phyloP scores from a whole-genome alignment of 176 grass and related monocot species.

The Chloris gayana region DNA sequence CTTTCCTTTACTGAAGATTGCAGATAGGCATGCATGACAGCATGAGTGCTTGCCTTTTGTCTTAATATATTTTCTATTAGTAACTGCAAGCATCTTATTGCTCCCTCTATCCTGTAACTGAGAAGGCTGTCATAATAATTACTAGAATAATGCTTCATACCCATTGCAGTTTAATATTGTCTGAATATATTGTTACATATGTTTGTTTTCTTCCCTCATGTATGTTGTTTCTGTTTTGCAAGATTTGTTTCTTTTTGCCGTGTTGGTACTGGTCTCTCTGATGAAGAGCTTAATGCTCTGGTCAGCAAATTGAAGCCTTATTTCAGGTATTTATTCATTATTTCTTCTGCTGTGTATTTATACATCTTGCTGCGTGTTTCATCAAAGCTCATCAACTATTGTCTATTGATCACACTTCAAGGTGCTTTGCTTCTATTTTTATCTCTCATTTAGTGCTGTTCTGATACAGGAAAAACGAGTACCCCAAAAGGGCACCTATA shows the following conservation, averaged over 20 bases:
- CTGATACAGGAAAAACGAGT: conserved; percentile 82
- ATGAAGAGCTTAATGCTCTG: conserved; percentile 78
- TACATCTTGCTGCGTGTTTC: background rate
- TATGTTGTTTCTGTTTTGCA: conserved; percentile 43
- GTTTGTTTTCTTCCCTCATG: conserved; percentile 28
- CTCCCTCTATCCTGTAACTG: background rate
- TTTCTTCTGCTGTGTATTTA: conserved; percentile 32
- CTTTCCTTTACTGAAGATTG: conserved; percentile 22
- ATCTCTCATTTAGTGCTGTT: conserved; percentile 21
- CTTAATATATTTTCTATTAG: background rate
- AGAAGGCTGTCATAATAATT: background rate
- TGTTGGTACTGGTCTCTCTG: conserved; percentile 78
- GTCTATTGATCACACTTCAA: conserved; percentile 15
- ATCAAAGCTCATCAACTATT: background rate
- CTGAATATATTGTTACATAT: conserved; percentile 29
- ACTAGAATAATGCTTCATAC: background rate
- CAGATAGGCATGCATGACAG: background rate
- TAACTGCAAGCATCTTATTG: background rate
- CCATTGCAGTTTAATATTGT: conserved; percentile 16
- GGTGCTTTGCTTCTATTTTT: conserved; percentile 14
- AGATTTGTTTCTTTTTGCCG: conserved; percentile 98
- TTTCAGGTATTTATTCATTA: conserved; percentile 70
- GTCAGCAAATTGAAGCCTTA: conserved; percentile 86
- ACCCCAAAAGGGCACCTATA: conserved; percentile 70
- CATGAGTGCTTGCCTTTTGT: conserved; percentile 15